Evolutionary conservation across 1,284 basidiomycete species (phyloP), one percentile per base, ranked within the genome.

Genomic region (Hemileia vastatrix): DNA sequence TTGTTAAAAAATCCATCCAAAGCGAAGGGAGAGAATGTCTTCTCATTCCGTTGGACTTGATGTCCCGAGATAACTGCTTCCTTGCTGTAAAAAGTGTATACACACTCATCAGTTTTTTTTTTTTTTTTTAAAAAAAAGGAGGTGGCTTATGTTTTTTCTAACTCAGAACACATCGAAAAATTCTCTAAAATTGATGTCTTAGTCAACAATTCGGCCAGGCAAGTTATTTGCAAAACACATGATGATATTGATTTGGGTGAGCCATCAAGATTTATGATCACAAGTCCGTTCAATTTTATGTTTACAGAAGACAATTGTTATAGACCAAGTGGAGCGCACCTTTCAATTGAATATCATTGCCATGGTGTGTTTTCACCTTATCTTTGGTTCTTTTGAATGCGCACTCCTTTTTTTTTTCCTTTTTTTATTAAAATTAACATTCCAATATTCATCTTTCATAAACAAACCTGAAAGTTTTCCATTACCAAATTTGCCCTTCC

Each of bases 191-290:
- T 83, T 47, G 79, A 83, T 67, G 77, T 84, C 51, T 76, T 84
- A 44, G 81, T 86, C 68, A 85, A 85, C 77, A 85, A 86, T 70
- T 82, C 84, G 9, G 79, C 79, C 63, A 82, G 83, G 72, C 84
- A 85, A 73, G 80, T 83, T 65, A 76, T 77, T 68, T 76, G 70
- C 65, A 66, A 75, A 57, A 70, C 74, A 55, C 76, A 83, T 52
- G 77, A 75, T 56, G 76, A 81, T 0, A 82, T 83, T 55, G 78
- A 83, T 66, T 73, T 83, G 66, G 71, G 70, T 49, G 56, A 63
- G 31, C 44, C 11, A 4, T 52, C 2, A 15, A 24, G 4, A 40
- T 24, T 36, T 45, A 32, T 23, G 6, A 44, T 13, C 27, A 54
- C 60, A 73, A 19, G 5, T 23, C 5, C 6, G 15, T 51, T 21